Conservation (phyloP, 1,284 basidiomycete genomes). For the Cryptococcus sp. region DNA sequence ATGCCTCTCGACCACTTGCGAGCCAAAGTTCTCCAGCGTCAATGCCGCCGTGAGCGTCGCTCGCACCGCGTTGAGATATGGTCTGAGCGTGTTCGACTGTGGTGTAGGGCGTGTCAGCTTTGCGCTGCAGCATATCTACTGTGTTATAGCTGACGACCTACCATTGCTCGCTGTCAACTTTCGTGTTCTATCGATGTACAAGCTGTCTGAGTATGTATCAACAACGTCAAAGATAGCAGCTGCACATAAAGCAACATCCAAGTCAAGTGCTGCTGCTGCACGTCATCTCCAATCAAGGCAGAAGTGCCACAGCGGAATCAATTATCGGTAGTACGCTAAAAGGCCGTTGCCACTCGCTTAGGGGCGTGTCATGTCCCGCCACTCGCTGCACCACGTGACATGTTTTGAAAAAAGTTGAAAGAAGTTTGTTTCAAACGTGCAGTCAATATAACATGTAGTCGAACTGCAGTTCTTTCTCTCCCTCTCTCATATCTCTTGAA, state of each 20-base stretch:
- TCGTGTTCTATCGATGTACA: too few relatives aligned
- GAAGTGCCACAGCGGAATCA: too few relatives aligned
- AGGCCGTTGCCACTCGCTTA: too few relatives aligned
- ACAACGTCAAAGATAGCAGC: too few relatives aligned
- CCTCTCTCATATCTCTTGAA: background rate
- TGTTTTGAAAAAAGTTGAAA: background rate
- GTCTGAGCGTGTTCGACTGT: slow-evolving; percentile 72
- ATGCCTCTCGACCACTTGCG: slow-evolving; percentile 94
- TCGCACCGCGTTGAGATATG: slow-evolving; percentile 93
- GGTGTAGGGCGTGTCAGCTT: slow-evolving; percentile 26
- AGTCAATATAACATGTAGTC: background rate
- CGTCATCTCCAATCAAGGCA: too few relatives aligned
- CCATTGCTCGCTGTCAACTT: too few relatives aligned
- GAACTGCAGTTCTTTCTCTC: slow-evolving; percentile 1
- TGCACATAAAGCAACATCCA: too few relatives aligned
- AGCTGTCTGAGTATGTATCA: too few relatives aligned
- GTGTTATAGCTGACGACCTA: too few relatives aligned
- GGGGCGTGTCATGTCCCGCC: too few relatives aligned
- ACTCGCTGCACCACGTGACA: background rate
- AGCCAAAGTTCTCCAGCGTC: slow-evolving; percentile 95
- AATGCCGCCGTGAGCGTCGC: slow-evolving; percentile 96
- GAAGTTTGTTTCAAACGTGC: background rate
- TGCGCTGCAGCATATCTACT: slow-evolving; percentile 7
- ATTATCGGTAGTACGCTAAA: too few relatives aligned
- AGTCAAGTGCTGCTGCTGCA: too few relatives aligned